Evolutionary conservation across 2,329 filamentous ascomycete genomes (phyloP), one percentile per base, ranked within the genome.

Genomic region (Mycosphaerella arachidis): DNA sequence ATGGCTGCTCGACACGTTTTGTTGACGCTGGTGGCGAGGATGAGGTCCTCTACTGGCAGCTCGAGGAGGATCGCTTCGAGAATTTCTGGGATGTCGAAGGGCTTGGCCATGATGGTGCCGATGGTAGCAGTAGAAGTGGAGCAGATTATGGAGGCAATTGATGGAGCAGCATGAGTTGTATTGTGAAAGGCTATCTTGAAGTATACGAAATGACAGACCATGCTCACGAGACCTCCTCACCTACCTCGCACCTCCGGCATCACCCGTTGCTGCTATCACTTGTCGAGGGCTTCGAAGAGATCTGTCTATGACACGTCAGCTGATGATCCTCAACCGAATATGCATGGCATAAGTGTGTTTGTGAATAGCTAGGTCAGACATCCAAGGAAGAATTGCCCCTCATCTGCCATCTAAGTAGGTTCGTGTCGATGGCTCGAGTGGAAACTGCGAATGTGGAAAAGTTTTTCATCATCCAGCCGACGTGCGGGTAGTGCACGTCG

Each of bases 381-480:
- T 75, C 73, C 72, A 74, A 75, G 73, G 73, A 74, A 74, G 73
- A 74, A 73, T 70, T 59, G 55, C 64, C 73, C 68, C 72, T 73
- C 73, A 75, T 65, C 66, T 71, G 64, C 69, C 68, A 67, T 70
- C 67, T 71, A 66, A 63, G 63, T 74, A 74, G 72, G 74, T 75
- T 75, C 73, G 73, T 68, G 67, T 68, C 71, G 73, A 73, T 67
- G 72, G 71, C 73, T 76, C 69, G 81, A 89, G 88, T 90, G 88
- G 86, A 91, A 91, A 91, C 88, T 91, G 88, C 88, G 88, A 92
- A 91, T 90, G 81, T 84, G 79, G 81, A 84, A 86, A 81, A 83
- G 83, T 59, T 65, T 72, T 73, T 72, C 70, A 72, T 72, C 70
- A 71, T 71, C 66, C 65, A 69, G 64, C 58, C 40, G 57, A 48